These are phyloP conservation scores for Lumnitzera racemosa DNA, from an alignment of 345 rosid species.

Conservation along the genomic window DNA sequence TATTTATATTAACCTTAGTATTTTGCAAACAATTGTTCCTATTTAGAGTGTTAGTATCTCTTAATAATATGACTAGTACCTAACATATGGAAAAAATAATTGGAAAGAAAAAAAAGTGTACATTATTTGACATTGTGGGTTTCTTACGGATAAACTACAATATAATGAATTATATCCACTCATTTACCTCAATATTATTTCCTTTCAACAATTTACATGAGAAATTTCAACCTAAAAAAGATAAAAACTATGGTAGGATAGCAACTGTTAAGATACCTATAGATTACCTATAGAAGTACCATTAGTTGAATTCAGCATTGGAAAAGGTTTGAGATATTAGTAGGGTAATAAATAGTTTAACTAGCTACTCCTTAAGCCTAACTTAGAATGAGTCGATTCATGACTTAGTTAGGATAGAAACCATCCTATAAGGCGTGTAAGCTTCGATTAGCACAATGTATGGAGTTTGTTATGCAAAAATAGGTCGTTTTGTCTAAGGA, in stretches of 20 bases:
- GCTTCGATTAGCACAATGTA: conserved; percentile 21
- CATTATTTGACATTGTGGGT: no score
- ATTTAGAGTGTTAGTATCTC: no score
- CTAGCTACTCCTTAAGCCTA: conserved; percentile 18
- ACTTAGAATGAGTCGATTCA: conserved; percentile 10
- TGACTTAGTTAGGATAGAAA: conserved; percentile 35
- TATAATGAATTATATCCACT: no score
- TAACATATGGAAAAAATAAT: no score
- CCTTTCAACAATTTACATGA: no score
- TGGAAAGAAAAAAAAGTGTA: no score
- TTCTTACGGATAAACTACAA: no score
- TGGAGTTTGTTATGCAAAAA: conserved; percentile 19
- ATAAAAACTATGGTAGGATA: background rate
- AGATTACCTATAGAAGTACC: background rate
- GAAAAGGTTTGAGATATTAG: conserved; percentile 20
- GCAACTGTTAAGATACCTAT: background rate
- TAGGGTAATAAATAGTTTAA: conserved; percentile 22
- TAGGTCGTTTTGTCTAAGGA: conserved; percentile 18
- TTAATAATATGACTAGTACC: no score
- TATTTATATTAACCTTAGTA: no score
- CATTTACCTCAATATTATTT: no score
- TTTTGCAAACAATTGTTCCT: no score
- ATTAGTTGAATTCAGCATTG: background rate
- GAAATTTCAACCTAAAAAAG: no score
- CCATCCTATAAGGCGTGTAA: conserved; percentile 29